Evolutionary conservation across 2,329 filamentous ascomycete genomes (phyloP), one percentile per base, ranked within the genome.

Genomic region (Sporothrix schenckii): DNA sequence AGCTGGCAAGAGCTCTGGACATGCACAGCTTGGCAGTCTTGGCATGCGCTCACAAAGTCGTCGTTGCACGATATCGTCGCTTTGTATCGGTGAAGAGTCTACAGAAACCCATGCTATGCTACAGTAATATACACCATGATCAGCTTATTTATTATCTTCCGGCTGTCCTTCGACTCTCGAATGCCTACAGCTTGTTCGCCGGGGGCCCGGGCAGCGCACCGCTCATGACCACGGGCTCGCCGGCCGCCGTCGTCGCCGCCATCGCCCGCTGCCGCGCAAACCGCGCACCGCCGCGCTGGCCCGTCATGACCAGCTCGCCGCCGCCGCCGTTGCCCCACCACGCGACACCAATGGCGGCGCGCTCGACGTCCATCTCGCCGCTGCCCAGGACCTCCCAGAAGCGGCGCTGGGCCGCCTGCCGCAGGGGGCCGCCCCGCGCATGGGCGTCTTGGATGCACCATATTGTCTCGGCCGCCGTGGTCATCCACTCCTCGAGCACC

Each of bases 281-380:
- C 73, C 44, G 39, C 11, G 16, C 58, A 27, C 58, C 66, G 30
- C 34, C 61, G 47, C 50, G 72, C 75, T 74, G 71, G 27, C 74
- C 74, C 16, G 58, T 24, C 61, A 85, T 72, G 9, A 87, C 80
- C 73, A 86, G 76, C 73, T 85, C 86, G 78, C 78, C 87, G 81
- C 80, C 86, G 7, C 86, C 86, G 49, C 80, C 80, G 14, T 83
- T 85, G 13, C 89, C 91, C 94, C 94, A 97, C 94, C 94, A 97
- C 2, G 88, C 87, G 21, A 97, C 91, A 65, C 91, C 93, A 44
- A 91, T 85, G 53, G 90, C 88, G 7, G 92, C 90, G 72, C 93
- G 86, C 77, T 96, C 92, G 30, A 96, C 90, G 79, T 97, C 93
- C 88, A 97, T 91, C 81, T 97, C 93, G 3, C 93, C 93, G 75